Base-by-base conservation (phyloP, 768 basidiomycete species). In the Boletellus sp. region DNA sequence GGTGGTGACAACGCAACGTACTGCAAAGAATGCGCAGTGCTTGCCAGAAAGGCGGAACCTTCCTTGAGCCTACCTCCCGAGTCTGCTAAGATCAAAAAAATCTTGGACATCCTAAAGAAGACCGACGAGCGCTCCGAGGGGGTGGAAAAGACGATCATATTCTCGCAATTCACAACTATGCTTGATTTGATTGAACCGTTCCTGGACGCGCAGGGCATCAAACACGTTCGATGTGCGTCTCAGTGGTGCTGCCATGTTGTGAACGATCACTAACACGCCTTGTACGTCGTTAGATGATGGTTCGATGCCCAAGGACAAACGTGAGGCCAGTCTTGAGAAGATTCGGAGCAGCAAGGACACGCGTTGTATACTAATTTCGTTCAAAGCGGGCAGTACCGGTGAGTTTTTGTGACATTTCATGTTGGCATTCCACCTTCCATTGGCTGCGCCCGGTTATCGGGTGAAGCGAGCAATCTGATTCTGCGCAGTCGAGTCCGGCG, bases 301-400 rank as follows among this genome's bases (percentile, higher is more conserved):
- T 0, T 80, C 80, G 4, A 94, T 97, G 90, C 70, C 72, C 13
- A 78, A 85, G 51, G 79, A 79, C 28, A 77, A 91, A 58, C 84
- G 94, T 11, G 88, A 93, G 57, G 78, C 74, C 15, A 78, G 90
- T 4, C 68, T 98, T 37, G 73, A 83, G 32, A 80, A 78, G 57
- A 93, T 99, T 68, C 81, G 78, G 61, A 80, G 55, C 16, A 80
- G 78, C 63, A 66, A 68, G 23, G 72, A 59, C 15, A 81, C 77
- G 11, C 78, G 78, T 28, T 84, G 95, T 37, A 96, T 98, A 53
- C 71, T 99, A 55, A 94, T 98, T 54, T 96, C 93, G 0, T 94
- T 97, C 80, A 96, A 94, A 67, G 93, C 94, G 24, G 94, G 94
- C 4, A 89, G 89, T 61, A 92, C 88, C n/a, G 91, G 91, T 89